These are phyloP conservation scores for Rhizophora apiculata DNA, from an alignment of 345 rosid species.

Conservation along the genomic window DNA sequence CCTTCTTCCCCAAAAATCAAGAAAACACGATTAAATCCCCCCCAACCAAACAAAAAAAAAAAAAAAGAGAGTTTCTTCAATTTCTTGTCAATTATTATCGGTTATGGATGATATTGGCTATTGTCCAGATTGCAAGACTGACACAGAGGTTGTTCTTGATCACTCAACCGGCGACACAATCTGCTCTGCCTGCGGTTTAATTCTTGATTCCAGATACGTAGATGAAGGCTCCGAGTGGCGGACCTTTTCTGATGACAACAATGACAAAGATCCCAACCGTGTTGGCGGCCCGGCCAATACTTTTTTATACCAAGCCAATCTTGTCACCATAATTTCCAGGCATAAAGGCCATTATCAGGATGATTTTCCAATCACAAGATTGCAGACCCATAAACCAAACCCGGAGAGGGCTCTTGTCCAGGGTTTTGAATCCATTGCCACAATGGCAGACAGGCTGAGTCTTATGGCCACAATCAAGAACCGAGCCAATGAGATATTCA, in stretches of 20 bases:
- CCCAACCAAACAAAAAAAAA: not conserved
- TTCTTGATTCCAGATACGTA: conserved; percentile 5
- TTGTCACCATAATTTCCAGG: conserved; percentile 4
- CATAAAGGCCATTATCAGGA: not conserved
- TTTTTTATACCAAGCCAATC: not conserved
- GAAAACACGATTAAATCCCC: no score
- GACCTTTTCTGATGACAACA: conserved; percentile 13
- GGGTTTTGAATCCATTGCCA: conserved; percentile 5
- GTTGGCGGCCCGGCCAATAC: not conserved
- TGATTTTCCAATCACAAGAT: not conserved
- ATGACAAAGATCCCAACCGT: conserved; percentile 18
- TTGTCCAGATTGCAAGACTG: conserved; percentile 13
- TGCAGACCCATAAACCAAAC: not conserved
- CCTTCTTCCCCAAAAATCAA: no score
- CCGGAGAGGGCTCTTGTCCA: not conserved
- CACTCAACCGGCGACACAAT: conserved; percentile 6
- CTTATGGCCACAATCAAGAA: not conserved
- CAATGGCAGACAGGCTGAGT: conserved; percentile 12
- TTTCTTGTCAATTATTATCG: not conserved
- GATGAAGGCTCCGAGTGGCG: conserved; percentile 16
- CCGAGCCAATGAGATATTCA: conserved; percentile 23
- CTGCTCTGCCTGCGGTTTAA: conserved; percentile 14
- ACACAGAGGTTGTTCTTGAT: conserved; percentile 9
- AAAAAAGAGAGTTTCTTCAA: not conserved
- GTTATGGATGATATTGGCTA: not conserved